These are phyloP conservation scores for Tripidium arundinaceum DNA, from an alignment of 202 grass and related monocot genomes.

Conservation along the genomic window DNA sequence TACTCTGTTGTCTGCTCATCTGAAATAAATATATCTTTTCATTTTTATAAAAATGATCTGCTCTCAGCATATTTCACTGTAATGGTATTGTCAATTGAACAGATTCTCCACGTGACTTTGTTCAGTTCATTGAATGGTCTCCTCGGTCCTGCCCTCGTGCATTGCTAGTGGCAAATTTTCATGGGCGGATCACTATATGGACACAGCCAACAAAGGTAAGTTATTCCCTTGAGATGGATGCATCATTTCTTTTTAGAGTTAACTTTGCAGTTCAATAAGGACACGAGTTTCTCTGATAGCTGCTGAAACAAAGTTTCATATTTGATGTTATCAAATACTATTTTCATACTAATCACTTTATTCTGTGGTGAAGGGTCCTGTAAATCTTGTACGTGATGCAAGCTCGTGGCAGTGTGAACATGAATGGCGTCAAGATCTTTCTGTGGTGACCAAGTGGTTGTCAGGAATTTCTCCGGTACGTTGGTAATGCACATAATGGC, in stretches of 20 bases:
- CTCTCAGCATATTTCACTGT: constrained; percentile 22
- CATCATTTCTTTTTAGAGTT: neutral
- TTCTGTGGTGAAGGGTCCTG: constrained; percentile 60
- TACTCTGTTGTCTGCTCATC: neutral
- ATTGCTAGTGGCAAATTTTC: constrained; percentile 94
- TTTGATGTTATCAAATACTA: neutral
- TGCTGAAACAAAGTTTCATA: constrained; percentile 5
- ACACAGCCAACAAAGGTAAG: constrained; percentile 88
- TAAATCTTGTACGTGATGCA: constrained; percentile 91
- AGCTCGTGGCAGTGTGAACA: constrained; percentile 85
- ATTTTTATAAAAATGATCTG: neutral
- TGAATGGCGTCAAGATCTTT: constrained; percentile 98
- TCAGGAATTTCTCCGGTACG: constrained; percentile 81
- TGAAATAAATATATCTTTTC: neutral
- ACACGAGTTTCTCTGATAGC: neutral
- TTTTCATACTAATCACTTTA: neutral
- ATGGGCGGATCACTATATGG: constrained; percentile 96
- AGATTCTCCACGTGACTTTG: constrained; percentile 99
- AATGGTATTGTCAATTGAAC: constrained; percentile 46
- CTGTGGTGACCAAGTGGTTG: constrained; percentile 98
- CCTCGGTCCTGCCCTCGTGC: constrained; percentile 83
- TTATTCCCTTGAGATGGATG: neutral
- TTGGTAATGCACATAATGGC: neutral
- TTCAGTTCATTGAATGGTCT: constrained; percentile 99
- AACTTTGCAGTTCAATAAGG: neutral